phyloP scores from a whole-genome alignment of 768 basidiomycete genomes.

The Pleurotus pulmonarius region DNA sequence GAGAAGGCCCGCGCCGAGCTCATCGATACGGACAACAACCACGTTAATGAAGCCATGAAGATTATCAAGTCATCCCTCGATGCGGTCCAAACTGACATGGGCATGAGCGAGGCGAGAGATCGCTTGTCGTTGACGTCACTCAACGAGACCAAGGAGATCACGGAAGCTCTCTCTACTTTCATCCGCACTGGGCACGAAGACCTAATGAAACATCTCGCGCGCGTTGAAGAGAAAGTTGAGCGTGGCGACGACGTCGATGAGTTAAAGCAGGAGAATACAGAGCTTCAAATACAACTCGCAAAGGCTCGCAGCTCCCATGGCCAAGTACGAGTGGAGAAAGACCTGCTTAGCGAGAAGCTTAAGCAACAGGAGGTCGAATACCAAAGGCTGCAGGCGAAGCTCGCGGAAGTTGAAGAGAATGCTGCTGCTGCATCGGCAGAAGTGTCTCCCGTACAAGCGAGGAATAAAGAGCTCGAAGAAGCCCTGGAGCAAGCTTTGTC shows the following conservation, averaged over 20 bases:
- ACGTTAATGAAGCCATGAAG: slow-evolving; percentile 30
- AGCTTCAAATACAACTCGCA: slow-evolving; percentile 67
- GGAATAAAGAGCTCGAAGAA: slow-evolving; percentile 63
- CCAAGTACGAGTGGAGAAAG: slow-evolving; percentile 80
- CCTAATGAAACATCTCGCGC: slow-evolving; percentile 42
- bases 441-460: slow-evolving; percentile 40
- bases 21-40: slow-evolving; percentile 16
- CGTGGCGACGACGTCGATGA: slow-evolving; percentile 58
- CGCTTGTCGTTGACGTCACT: slow-evolving; percentile 51
- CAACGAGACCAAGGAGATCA: slow-evolving; percentile 54
- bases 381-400: slow-evolving; percentile 51
- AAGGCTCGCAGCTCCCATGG: slow-evolving; percentile 78
- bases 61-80: slow-evolving; percentile 49
- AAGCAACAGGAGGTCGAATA: slow-evolving; percentile 59
- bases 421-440: slow-evolving; percentile 42
- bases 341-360: slow-evolving; percentile 62
- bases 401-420: slow-evolving; percentile 50
- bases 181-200: slow-evolving; percentile 63
- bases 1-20: slow-evolving; percentile 29
- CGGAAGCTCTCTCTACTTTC: slow-evolving; percentile 34
- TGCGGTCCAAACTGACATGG: slow-evolving; percentile 48
- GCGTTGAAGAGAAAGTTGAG: background rate
- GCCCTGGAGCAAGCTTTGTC: slow-evolving; percentile 71
- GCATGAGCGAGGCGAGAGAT: slow-evolving; percentile 40
- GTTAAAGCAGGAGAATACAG: slow-evolving; percentile 60